A percentile compares a stretch with the other conserved stretches of the same genome.
These are phyloP conservation scores for Phaeosphaeriaceae sp. DNA, from an alignment of 2,329 filamentous ascomycete species.

Conservation along the genomic window DNA sequence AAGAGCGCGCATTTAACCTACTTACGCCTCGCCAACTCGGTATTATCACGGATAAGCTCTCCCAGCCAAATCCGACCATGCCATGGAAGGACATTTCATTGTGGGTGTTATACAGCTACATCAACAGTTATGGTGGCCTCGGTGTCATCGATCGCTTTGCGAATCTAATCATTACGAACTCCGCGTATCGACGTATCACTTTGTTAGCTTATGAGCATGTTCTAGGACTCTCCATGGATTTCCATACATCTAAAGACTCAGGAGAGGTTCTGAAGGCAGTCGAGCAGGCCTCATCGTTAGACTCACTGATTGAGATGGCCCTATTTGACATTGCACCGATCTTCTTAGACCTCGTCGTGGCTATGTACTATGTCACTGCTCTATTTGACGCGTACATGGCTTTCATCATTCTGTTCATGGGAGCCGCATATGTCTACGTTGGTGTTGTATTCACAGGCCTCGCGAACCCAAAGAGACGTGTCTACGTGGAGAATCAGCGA, in stretches of 20 bases:
- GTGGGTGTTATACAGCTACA: slow-evolving; percentile 56
- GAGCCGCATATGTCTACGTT: slow-evolving; percentile 59
- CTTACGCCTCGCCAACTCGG: slow-evolving; percentile 83
- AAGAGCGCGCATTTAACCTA: slow-evolving; percentile 74
- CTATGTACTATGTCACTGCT: slow-evolving; percentile 65
- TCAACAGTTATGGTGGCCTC: slow-evolving; percentile 60
- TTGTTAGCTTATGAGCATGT: slow-evolving; percentile 70
- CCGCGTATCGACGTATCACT: slow-evolving; percentile 63
- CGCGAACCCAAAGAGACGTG: slow-evolving; percentile 49
- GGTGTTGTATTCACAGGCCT: slow-evolving; percentile 53
- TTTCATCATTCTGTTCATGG: slow-evolving; percentile 47
- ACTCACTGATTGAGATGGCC: slow-evolving; percentile 64
- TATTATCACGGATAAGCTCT: slow-evolving; percentile 74
- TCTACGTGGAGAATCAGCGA: slow-evolving; percentile 53
- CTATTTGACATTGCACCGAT: slow-evolving; percentile 68
- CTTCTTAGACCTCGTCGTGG: slow-evolving; percentile 66
- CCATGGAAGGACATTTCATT: slow-evolving; percentile 62
- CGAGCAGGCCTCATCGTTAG: slow-evolving; percentile 67
- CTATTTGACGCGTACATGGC: slow-evolving; percentile 65
- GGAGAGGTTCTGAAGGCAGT: slow-evolving; percentile 70
- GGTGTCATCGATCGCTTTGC: slow-evolving; percentile 58
- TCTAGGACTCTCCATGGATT: slow-evolving; percentile 73
- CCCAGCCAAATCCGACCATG: slow-evolving; percentile 50
- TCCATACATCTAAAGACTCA: slow-evolving; percentile 69
- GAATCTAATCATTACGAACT: slow-evolving; percentile 63